Conservation (phyloP, 306 rosid species). For the Vicia faba region DNA sequence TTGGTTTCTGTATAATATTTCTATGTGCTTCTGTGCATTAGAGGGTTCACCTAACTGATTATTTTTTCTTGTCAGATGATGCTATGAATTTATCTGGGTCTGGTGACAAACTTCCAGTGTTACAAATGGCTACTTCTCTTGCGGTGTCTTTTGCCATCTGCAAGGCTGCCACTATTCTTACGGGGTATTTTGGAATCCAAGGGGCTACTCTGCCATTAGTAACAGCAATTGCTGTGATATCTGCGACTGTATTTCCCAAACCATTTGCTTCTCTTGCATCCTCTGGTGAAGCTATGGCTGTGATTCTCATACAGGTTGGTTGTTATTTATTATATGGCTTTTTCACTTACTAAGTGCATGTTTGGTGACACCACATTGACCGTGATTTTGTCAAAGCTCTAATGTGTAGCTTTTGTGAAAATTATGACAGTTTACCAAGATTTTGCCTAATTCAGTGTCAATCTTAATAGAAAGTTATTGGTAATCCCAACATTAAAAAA, state of each 20-base stretch:
- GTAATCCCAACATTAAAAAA: not conserved
- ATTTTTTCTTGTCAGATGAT: conserved; percentile 44
- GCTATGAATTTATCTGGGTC: conserved; percentile 28
- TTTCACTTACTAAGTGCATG: not conserved
- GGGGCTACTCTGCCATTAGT: conserved; percentile 65
- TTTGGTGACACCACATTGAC: not conserved
- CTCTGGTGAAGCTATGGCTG: conserved; percentile 66
- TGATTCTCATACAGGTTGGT: conserved; percentile 68
- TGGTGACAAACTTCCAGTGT: conserved; percentile 49
- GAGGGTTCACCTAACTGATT: not conserved
- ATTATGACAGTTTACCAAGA: not conserved
- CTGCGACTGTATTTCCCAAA: conserved; percentile 63
- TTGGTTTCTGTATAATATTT: conserved; percentile 7
- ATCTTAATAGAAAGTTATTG: not conserved
- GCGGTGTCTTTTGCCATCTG: conserved; percentile 64
- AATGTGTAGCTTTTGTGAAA: not conserved
- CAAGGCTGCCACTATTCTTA: conserved; percentile 49
- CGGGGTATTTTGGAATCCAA: conserved; percentile 51
- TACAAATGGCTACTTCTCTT: conserved; percentile 58
- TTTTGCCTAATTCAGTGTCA: not conserved
- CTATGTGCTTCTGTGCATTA: not conserved
- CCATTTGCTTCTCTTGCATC: conserved; percentile 61
- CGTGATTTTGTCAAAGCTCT: not conserved
- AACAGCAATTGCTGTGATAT: conserved; percentile 66
- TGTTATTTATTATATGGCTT: conserved; percentile 7